Percentiles rank a stretch among this genome's conserved stretches.
phyloP scores from a whole-genome alignment of 306 rosid species.

The Notholithocarpus densiflorus region DNA sequence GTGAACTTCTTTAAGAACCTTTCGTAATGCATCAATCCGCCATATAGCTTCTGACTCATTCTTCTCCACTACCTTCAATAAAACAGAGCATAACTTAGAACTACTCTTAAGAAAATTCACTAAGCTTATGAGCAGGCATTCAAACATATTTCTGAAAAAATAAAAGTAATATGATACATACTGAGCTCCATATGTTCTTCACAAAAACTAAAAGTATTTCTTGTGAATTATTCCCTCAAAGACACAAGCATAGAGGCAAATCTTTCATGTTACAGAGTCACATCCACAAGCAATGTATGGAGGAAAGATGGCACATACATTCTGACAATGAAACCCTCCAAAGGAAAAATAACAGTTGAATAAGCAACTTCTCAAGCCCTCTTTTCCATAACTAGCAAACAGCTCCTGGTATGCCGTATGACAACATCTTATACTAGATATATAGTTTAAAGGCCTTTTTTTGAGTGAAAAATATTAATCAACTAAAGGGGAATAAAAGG shows the following conservation, averaged over 20 bases:
- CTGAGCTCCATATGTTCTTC: neutral
- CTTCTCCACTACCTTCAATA: conserved; percentile 82
- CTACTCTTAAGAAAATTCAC: neutral
- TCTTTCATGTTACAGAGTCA: neutral
- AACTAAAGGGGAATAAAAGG: neutral
- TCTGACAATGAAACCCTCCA: neutral
- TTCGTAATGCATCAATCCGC: conserved; percentile 75
- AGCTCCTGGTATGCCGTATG: neutral
- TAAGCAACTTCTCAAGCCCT: neutral
- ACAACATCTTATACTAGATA: neutral
- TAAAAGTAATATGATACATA: neutral
- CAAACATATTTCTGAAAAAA: neutral
- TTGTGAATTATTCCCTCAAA: neutral
- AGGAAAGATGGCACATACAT: neutral
- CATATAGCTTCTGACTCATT: conserved; percentile 76
- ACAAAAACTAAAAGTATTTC: no score
- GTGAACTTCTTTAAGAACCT: conserved; percentile 83
- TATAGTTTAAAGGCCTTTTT: neutral
- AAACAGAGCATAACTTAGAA: conserved; percentile 4
- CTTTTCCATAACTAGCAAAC: neutral
- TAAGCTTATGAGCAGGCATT: neutral
- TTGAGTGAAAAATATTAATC: neutral
- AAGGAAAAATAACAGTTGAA: neutral
- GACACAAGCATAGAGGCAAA: neutral
- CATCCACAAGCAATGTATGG: neutral